phyloP scores from a whole-genome alignment of 2,329 filamentous ascomycete genomes.

The Zopfia rhizophila region DNA sequence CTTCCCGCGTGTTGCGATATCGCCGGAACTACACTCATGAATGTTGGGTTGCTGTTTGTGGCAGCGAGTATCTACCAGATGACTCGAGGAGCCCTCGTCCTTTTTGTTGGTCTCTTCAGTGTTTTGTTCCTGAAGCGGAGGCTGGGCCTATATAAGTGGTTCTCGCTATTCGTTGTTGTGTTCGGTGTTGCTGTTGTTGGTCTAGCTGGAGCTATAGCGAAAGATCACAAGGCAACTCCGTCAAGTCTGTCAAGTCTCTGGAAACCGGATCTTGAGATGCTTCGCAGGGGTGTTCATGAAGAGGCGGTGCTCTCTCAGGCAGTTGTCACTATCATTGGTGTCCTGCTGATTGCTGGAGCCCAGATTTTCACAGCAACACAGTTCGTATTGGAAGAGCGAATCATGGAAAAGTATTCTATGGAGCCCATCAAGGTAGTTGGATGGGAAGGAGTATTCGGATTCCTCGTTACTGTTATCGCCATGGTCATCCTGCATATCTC shows the following conservation, averaged over 20 bases:
- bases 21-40: constrained; percentile 95
- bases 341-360: constrained; percentile 89
- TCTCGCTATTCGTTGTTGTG: constrained; percentile 86
- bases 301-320: constrained; percentile 63
- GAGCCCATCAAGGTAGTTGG: constrained; percentile 92
- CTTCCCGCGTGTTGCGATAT: constrained; percentile 94
- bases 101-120: constrained; percentile 96
- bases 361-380: constrained; percentile 98
- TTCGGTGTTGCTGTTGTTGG: constrained; percentile 89
- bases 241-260: constrained; percentile 9
- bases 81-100: constrained; percentile 91
- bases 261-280: constrained; percentile 38
- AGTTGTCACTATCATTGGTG: constrained; percentile 79
- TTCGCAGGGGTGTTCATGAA: constrained; percentile 52
- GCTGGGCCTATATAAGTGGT: constrained; percentile 90
- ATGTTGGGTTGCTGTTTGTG: constrained; percentile 91
- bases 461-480: constrained; percentile 77
- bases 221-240: constrained; percentile 67
- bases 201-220: constrained; percentile 84
- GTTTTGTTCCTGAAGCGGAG: constrained; percentile 86
- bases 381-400: constrained; percentile 95
- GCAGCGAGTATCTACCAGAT: constrained; percentile 98
- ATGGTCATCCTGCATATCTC: constrained; percentile 84
- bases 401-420: constrained; percentile 81
- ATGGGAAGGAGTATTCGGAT: constrained; percentile 95